Evolutionary conservation across 2,329 filamentous ascomycete genomes (phyloP).

Genomic region (Epichloe glyceriae): DNA sequence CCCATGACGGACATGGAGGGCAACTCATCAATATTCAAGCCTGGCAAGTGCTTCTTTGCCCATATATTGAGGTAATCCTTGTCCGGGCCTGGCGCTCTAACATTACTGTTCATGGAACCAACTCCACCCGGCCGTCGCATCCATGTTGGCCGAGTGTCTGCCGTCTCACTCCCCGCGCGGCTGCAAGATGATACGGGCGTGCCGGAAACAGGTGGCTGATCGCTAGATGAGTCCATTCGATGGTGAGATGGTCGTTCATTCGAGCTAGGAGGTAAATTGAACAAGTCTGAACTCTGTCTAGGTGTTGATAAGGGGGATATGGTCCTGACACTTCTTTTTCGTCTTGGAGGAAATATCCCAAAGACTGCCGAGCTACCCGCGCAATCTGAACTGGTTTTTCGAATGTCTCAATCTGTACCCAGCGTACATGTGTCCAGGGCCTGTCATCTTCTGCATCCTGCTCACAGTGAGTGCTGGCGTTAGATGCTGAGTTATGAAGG

Average conservation of each 20-base stretch:
- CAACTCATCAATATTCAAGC: slow-evolving; percentile 55
- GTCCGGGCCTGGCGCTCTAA: slow-evolving; percentile 66
- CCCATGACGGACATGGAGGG: slow-evolving; percentile 55
- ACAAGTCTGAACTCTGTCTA: slow-evolving; percentile 49
- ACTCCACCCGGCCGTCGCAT: slow-evolving; percentile 80
- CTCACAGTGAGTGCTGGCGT: slow-evolving; percentile 13
- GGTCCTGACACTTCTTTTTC: slow-evolving; percentile 68
- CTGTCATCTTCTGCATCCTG: slow-evolving; percentile 38
- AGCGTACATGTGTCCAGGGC: slow-evolving; percentile 77
- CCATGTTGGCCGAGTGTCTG: slow-evolving; percentile 38
- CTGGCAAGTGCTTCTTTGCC: slow-evolving; percentile 71
- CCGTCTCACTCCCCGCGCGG: slow-evolving; percentile 24
- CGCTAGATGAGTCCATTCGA: slow-evolving; percentile 29
- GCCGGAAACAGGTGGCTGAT: slow-evolving; percentile 19
- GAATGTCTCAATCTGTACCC: slow-evolving; percentile 66
- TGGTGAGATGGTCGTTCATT: slow-evolving; percentile 22
- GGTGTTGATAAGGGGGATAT: slow-evolving; percentile 56
- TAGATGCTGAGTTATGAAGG: slow-evolving; percentile 16
- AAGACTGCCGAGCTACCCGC: slow-evolving; percentile 62
- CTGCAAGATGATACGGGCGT: slow-evolving; percentile 24
- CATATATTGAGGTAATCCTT: slow-evolving; percentile 75
- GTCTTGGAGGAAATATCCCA: slow-evolving; percentile 81
- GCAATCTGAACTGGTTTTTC: slow-evolving; percentile 68
- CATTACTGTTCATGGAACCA: slow-evolving; percentile 61
- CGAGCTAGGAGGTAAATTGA: slow-evolving; percentile 29